A percentile compares a stretch with the other conserved stretches of the same genome.
phyloP scores from a whole-genome alignment of 2,329 filamentous ascomycete species.

The Geoglossum cookeanum region DNA sequence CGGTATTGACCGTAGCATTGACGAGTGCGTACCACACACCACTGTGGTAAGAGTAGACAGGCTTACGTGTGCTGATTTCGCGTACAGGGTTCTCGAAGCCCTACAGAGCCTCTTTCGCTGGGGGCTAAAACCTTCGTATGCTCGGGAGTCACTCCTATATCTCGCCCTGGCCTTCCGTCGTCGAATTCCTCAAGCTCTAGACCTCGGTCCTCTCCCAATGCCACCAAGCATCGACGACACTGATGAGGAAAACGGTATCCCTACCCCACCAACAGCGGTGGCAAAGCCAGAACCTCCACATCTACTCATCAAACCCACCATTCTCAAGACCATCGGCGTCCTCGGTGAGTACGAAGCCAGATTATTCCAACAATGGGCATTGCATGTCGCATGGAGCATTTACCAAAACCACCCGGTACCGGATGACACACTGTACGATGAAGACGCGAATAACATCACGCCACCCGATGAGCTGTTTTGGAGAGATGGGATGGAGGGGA shows the following conservation, averaged over 20 bases:
- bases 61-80: neutral
- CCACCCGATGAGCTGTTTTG: neutral
- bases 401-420: neutral
- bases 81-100: slow-evolving; percentile 10
- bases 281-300: neutral
- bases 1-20: slow-evolving; percentile 10
- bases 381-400: neutral
- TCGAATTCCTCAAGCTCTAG: neutral
- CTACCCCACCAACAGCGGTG: too few species aligned
- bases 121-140: neutral
- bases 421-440: neutral
- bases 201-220: neutral
- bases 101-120: slow-evolving; percentile 7
- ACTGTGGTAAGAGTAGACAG: neutral
- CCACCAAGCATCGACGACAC: neutral
- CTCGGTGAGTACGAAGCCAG: neutral
- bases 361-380: slow-evolving; percentile 3
- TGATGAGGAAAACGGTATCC: neutral
- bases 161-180: neutral
- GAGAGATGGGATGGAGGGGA: slow-evolving; percentile 1
- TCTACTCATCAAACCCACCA: neutral
- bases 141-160: neutral
- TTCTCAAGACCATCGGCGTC: neutral
- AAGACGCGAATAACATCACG: neutral
- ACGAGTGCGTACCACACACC: slow-evolving; percentile 9